Conservation (phyloP, 352 stramenopile genomes). For the Globisporangium emineosum region DNA sequence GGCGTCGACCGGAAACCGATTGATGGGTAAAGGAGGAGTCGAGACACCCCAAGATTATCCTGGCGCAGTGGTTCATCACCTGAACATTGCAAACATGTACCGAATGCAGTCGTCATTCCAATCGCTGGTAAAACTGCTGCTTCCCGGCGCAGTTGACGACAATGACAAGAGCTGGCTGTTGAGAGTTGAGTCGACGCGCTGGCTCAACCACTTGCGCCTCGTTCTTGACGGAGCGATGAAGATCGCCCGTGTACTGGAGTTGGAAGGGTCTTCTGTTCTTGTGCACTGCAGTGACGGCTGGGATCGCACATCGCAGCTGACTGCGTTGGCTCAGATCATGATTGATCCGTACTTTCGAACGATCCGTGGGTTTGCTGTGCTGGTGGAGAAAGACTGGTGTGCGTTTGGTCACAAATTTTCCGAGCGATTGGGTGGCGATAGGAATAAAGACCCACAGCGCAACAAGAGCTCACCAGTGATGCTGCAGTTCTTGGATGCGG, state of each 20-base stretch:
- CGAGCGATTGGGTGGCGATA: conserved; percentile 64
- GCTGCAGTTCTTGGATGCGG: conserved; percentile 82
- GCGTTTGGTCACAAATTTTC: conserved; percentile 85
- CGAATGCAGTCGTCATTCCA: conserved; percentile 84
- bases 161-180: conserved; percentile 67
- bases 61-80: conserved; percentile 74
- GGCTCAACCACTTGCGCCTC: conserved; percentile 82
- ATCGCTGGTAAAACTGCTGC: conserved; percentile 65
- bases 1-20: conserved; percentile 85
- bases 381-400: conserved; percentile 88
- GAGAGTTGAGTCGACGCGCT: conserved; percentile 72
- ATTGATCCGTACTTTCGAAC: conserved; percentile 88
- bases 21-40: conserved; percentile 91
- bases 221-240: conserved; percentile 81
- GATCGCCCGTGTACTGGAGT: conserved; percentile 83
- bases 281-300: conserved; percentile 89
- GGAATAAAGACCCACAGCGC: conserved; percentile 68
- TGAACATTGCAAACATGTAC: conserved; percentile 94
- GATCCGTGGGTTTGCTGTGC: conserved; percentile 70
- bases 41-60: conserved; percentile 82
- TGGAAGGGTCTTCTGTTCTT: conserved; percentile 76
- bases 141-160: conserved; percentile 61
- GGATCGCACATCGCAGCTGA: conserved; percentile 83
- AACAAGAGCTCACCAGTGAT: conserved; percentile 84
- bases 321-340: conserved; percentile 79